Evolutionary conservation across 1,139 yeast species (phyloP).

Genomic region (Meyerozyma guilliermondii): DNA sequence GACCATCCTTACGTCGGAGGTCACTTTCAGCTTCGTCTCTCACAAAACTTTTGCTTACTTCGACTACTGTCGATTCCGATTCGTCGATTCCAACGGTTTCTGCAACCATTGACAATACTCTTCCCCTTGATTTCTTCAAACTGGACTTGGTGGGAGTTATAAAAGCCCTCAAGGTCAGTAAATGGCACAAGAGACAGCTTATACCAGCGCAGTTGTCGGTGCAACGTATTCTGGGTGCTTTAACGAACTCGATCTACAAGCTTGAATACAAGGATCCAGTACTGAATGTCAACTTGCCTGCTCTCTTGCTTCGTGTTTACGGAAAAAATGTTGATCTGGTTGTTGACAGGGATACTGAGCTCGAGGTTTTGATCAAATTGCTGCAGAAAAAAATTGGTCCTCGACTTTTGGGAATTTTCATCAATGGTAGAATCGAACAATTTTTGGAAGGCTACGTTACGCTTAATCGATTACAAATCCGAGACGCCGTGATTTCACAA

Average conservation of each 20-base stretch:
- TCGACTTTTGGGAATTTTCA: constrained; percentile 76
- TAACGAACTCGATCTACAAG: constrained; percentile 84
- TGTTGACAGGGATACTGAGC: constrained; percentile 81
- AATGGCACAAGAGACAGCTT: constrained; percentile 61
- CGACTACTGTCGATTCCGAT: constrained; percentile 24
- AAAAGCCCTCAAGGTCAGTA: constrained; percentile 61
- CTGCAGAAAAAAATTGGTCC: constrained; percentile 85
- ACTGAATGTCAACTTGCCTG: constrained; percentile 27
- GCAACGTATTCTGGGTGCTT: constrained; percentile 78
- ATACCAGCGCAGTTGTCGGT: constrained; percentile 42
- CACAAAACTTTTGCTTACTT: constrained; percentile 16
- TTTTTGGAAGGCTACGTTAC: constrained; percentile 78
- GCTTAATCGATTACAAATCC: constrained; percentile 63
- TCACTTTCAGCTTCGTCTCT: constrained; percentile 10
- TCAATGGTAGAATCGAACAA: constrained; percentile 90
- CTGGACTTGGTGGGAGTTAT: constrained; percentile 70
- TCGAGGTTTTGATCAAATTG: constrained; percentile 65
- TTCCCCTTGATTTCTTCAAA: constrained; percentile 80
- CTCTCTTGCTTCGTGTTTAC: constrained; percentile 70
- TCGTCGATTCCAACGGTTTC: constrained; percentile 34
- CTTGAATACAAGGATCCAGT: constrained; percentile 39
- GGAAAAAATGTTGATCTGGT: constrained; percentile 88
- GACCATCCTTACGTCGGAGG: constrained; percentile 1
- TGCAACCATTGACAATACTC: constrained; percentile 56
- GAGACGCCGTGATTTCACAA: constrained; percentile 70